Percentiles rank a stretch among this genome's conserved stretches.
These are phyloP conservation scores for Clitopilus hobsonii DNA, from an alignment of 768 basidiomycete species.

Conservation along the genomic window DNA sequence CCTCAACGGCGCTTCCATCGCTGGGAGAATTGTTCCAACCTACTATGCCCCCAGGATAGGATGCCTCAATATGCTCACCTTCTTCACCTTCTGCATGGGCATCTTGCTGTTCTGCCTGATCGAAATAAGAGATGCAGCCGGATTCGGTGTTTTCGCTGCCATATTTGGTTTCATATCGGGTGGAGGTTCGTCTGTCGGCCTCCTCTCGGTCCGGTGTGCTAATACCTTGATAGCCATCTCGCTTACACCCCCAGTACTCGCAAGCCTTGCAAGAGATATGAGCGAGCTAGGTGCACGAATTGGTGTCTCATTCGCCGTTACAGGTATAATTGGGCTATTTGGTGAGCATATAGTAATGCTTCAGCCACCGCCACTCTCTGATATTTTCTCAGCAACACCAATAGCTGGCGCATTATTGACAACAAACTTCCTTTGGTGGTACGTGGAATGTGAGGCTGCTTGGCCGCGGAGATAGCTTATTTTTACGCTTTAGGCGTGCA, in stretches of 20 bases:
- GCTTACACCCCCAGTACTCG: conserved; percentile 21
- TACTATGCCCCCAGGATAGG: conserved; percentile 38
- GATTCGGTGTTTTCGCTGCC: conserved; percentile 33
- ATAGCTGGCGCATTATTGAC: conserved; percentile 49
- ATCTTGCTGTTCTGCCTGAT: conserved; percentile 38
- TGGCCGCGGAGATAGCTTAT: neutral
- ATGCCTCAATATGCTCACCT: conserved; percentile 34
- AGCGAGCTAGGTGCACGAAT: conserved; percentile 46
- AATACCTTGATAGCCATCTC: conserved; percentile 5
- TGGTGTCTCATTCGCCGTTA: conserved; percentile 36
- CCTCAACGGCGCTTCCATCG: conserved; percentile 45
- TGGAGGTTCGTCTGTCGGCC: conserved; percentile 19
- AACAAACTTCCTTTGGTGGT: conserved; percentile 36
- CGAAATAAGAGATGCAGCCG: conserved; percentile 26
- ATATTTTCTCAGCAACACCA: conserved; percentile 30
- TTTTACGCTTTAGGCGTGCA: neutral
- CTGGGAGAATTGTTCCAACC: conserved; percentile 47
- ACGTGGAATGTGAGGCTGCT: conserved; percentile 26
- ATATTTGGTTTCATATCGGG: conserved; percentile 47
- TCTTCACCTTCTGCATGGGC: conserved; percentile 26
- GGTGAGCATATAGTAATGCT: conserved; percentile 21
- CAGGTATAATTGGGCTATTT: conserved; percentile 24
- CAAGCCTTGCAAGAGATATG: conserved; percentile 29
- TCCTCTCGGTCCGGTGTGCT: neutral
- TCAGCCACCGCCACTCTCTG: neutral